Evolutionary conservation across 352 stramenopile genomes (phyloP).

Genomic region (Pythium dissotocum): DNA sequence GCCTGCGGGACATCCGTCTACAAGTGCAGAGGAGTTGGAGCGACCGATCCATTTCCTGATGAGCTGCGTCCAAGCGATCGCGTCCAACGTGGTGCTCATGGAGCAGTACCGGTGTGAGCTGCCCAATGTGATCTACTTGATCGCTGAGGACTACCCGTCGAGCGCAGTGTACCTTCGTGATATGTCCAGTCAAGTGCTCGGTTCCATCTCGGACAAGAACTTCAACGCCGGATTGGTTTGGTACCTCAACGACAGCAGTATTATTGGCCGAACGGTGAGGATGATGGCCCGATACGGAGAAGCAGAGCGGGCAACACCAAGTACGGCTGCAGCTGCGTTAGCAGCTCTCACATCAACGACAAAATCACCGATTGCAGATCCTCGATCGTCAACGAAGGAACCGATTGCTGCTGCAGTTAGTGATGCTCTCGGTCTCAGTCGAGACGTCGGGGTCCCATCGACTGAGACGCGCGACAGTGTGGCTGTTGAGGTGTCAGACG

Average conservation of each 20-base stretch:
- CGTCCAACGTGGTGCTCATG: conserved; percentile 49
- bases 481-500: not conserved
- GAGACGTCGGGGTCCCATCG: not conserved
- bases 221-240: conserved; percentile 74
- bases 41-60: conserved; percentile 54
- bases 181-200: conserved; percentile 43
- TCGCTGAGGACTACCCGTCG: conserved; percentile 62
- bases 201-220: conserved; percentile 49
- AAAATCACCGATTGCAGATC: conserved; percentile 22
- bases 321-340: conserved; percentile 39
- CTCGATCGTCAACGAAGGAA: conserved; percentile 17
- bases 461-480: conserved; percentile 12
- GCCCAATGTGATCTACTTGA: conserved; percentile 61
- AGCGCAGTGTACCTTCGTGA: conserved; percentile 49
- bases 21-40: conserved; percentile 33
- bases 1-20: not conserved
- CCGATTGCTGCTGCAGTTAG: conserved; percentile 56
- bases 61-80: conserved; percentile 59
- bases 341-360: conserved; percentile 17
- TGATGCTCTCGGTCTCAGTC: conserved; percentile 59
- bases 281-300: conserved; percentile 42
- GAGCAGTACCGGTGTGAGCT: conserved; percentile 73
- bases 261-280: conserved; percentile 46
- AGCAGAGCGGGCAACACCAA: conserved; percentile 34
- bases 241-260: conserved; percentile 73